These are phyloP conservation scores for Fusarium humuli DNA, from an alignment of 2,329 filamentous ascomycete species.

Conservation along the genomic window DNA sequence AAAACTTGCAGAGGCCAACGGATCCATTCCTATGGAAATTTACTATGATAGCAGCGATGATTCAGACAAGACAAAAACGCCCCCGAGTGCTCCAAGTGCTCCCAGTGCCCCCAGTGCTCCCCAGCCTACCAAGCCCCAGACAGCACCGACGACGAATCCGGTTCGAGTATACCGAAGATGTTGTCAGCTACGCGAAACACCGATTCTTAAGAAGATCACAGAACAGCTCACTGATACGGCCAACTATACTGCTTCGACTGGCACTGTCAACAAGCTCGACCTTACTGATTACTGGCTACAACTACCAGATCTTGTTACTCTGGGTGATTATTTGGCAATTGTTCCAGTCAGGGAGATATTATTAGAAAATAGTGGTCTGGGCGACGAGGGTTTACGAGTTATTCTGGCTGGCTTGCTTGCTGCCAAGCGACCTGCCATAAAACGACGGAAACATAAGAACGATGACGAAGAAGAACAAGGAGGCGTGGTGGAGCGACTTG, in stretches of 20 bases:
- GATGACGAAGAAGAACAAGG: conserved; percentile 63
- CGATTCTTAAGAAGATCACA: conserved; percentile 90
- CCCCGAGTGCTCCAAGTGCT: neutral
- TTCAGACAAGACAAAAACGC: conserved; percentile 48
- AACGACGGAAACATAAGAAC: conserved; percentile 61
- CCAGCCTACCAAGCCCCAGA: conserved; percentile 46
- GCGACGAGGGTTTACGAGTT: conserved; percentile 86
- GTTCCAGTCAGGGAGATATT: conserved; percentile 90
- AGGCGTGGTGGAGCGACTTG: conserved; percentile 86
- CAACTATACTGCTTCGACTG: conserved; percentile 73
- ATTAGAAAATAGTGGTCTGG: conserved; percentile 87
- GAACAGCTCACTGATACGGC: conserved; percentile 82
- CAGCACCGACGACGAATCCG: conserved; percentile 85
- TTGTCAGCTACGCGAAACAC: conserved; percentile 92
- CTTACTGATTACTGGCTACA: conserved; percentile 87
- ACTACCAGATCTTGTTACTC: conserved; percentile 82
- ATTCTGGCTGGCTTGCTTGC: conserved; percentile 88
- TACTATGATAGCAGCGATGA: conserved; percentile 76
- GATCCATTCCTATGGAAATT: conserved; percentile 85
- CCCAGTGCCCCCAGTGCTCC: neutral
- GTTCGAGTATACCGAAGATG: conserved; percentile 93
- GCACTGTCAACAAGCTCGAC: conserved; percentile 85
- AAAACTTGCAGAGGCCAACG: conserved; percentile 87
- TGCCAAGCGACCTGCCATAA: conserved; percentile 74
- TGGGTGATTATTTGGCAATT: conserved; percentile 93